Conservation (phyloP, 371 early-diverging fungal species). For the Apophysomyces variabilis region DNA sequence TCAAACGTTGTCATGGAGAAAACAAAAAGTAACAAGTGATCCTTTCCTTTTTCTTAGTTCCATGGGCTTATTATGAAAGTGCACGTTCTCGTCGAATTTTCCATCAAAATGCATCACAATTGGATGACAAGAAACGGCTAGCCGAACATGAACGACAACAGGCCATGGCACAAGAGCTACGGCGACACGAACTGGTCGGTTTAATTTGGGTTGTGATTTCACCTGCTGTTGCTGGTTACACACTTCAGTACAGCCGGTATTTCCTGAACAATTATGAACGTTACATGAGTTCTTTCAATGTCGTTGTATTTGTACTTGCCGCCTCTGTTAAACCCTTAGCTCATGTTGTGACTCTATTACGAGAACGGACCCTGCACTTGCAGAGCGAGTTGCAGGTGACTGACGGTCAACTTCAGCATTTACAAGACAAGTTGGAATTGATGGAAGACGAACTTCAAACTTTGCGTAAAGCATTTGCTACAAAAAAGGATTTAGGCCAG, state of each 20-base stretch:
- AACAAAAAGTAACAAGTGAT: neutral
- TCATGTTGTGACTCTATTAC: slow-evolving; percentile 57
- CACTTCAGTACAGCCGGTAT: slow-evolving; percentile 56
- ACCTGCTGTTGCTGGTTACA: slow-evolving; percentile 64
- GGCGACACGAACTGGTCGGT: slow-evolving; percentile 58
- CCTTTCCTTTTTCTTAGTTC: slow-evolving; percentile 43
- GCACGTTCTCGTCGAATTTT: slow-evolving; percentile 60
- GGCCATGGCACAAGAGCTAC: slow-evolving; percentile 49
- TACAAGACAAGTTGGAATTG: slow-evolving; percentile 48
- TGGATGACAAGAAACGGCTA: slow-evolving; percentile 30
- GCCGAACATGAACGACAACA: slow-evolving; percentile 37
- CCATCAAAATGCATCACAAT: slow-evolving; percentile 29
- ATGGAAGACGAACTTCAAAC: slow-evolving; percentile 62
- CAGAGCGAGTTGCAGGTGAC: slow-evolving; percentile 60
- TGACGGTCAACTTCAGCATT: slow-evolving; percentile 50
- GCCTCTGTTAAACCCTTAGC: slow-evolving; percentile 62
- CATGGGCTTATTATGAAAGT: slow-evolving; percentile 73
- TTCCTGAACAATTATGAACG: slow-evolving; percentile 60
- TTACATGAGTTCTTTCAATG: slow-evolving; percentile 66
- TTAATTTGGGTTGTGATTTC: slow-evolving; percentile 56
- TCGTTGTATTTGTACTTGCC: slow-evolving; percentile 66
- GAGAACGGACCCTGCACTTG: slow-evolving; percentile 58
- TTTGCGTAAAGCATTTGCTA: slow-evolving; percentile 64
- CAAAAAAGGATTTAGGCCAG: slow-evolving; percentile 67
- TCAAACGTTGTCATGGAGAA: neutral